Evolutionary conservation across 768 basidiomycete genomes (phyloP).

Genomic region (Tulasnella calospora): DNA sequence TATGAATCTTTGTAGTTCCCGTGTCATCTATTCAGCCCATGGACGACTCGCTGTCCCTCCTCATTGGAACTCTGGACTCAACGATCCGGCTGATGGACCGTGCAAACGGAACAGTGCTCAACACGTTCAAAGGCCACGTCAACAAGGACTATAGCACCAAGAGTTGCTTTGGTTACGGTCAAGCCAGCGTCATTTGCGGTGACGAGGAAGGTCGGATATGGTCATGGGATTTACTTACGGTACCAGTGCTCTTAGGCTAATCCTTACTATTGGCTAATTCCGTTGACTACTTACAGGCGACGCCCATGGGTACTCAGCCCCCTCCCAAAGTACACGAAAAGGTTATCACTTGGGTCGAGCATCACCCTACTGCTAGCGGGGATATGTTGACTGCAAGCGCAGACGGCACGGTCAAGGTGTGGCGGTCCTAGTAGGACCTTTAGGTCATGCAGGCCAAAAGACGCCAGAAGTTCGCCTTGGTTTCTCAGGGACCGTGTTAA

Average conservation of each 20-base stretch:
- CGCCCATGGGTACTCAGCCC: slow-evolving; percentile 58
- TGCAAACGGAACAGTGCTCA: slow-evolving; percentile 73
- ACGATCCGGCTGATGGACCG: slow-evolving; percentile 83
- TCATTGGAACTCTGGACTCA: slow-evolving; percentile 80
- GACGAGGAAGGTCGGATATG: slow-evolving; percentile 87
- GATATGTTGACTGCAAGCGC: slow-evolving; percentile 88
- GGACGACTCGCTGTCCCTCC: slow-evolving; percentile 69
- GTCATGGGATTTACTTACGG: slow-evolving; percentile 92
- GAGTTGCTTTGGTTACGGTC: slow-evolving; percentile 76
- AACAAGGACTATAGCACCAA: slow-evolving; percentile 73
- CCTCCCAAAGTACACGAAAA: slow-evolving; percentile 76
- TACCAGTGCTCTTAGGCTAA: slow-evolving; percentile 38
- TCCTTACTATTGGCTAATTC: slow-evolving; percentile 20
- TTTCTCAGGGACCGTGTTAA: not conserved
- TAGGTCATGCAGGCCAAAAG: not conserved
- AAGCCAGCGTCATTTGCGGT: slow-evolving; percentile 76
- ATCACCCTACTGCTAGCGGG: slow-evolving; percentile 72
- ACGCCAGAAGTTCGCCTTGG: not conserved
- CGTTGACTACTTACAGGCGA: slow-evolving; percentile 49
- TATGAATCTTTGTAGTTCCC: slow-evolving; percentile 53
- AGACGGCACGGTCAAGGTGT: slow-evolving; percentile 88
- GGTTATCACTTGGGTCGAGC: slow-evolving; percentile 86
- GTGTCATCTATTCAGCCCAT: slow-evolving; percentile 80
- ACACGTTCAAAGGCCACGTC: slow-evolving; percentile 74
- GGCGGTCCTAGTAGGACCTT: slow-evolving; percentile 39